A percentile compares a stretch with the other conserved stretches of the same genome.
These are phyloP conservation scores for Helianthus tuberosus DNA, from an alignment of 129 eudicot species.

Conservation along the genomic window DNA sequence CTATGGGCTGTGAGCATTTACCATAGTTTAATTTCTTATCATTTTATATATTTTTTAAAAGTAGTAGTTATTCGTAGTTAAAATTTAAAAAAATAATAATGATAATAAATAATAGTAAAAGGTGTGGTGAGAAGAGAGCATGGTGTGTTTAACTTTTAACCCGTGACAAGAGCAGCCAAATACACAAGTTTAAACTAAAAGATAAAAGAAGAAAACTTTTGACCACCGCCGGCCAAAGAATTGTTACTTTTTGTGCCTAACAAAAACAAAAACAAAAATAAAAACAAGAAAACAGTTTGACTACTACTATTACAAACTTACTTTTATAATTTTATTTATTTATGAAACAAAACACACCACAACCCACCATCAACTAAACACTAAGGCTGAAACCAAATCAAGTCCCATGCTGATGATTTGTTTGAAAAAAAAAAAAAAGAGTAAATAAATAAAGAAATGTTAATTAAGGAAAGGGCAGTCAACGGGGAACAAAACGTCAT, in stretches of 20 bases:
- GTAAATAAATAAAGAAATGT: neutral
- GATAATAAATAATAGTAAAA: neutral
- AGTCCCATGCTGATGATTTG: neutral
- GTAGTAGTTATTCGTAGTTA: too few species aligned
- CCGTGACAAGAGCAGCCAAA: conserved; percentile 33
- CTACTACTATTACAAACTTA: conserved; percentile 3
- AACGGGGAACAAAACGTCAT: conserved; percentile 38
- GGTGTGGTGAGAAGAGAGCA: conserved; percentile 27
- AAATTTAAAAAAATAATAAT: too few species aligned
- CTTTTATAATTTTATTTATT: neutral
- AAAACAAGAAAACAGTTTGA: conserved; percentile 20
- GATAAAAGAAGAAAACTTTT: conserved; percentile 27
- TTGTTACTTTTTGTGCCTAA: neutral
- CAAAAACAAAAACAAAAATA: conserved; percentile 14
- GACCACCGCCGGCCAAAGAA: conserved; percentile 37
- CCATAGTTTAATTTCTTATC: too few species aligned
- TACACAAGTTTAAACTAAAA: conserved; percentile 25
- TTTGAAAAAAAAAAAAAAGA: neutral
- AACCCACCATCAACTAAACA: conserved; percentile 8
- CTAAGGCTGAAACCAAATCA: conserved; percentile 1
- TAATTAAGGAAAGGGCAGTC: conserved; percentile 22
- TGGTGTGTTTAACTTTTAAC: conserved; percentile 28
- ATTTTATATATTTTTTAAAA: too few species aligned
- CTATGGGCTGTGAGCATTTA: too few species aligned
- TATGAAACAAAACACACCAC: neutral